Conservation (phyloP, 1,284 basidiomycete genomes). For the Trametes pubescens region DNA sequence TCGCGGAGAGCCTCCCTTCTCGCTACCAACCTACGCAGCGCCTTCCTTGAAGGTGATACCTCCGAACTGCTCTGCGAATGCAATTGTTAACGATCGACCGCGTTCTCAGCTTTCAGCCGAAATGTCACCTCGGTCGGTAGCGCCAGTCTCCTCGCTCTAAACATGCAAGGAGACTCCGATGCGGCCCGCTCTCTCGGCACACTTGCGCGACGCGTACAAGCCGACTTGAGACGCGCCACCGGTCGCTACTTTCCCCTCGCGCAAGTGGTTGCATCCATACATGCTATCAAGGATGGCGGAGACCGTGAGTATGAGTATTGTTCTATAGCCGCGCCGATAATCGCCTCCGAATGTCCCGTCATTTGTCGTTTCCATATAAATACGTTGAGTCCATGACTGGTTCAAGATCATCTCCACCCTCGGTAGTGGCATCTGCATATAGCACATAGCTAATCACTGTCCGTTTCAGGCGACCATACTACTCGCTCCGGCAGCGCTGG, state of each 20-base stretch:
- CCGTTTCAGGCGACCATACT: background rate
- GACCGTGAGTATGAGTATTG: conserved; percentile 1
- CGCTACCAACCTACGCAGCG: conserved; percentile 18
- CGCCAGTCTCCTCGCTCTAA: background rate
- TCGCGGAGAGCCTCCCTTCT: conserved; percentile 22
- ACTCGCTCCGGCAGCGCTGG: background rate
- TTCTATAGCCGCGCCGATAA: too few species aligned
- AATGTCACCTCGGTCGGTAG: background rate
- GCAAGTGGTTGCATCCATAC: conserved; percentile 26
- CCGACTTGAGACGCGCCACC: conserved; percentile 20
- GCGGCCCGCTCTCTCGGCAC: conserved; percentile 6
- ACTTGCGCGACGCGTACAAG: conserved; percentile 30
- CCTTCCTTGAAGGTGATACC: conserved; percentile 24
- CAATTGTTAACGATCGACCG: background rate
- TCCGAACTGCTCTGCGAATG: too few species aligned
- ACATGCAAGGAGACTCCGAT: background rate
- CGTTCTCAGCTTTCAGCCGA: conserved; percentile 17
- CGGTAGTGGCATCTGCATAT: background rate
- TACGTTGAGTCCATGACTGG: too few species aligned
- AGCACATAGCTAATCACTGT: background rate
- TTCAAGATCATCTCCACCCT: too few species aligned
- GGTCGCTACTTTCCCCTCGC: conserved; percentile 26
- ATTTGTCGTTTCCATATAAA: too few species aligned
- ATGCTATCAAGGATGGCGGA: conserved; percentile 7
- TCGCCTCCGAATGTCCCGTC: background rate